Percentiles rank a stretch among this genome's conserved stretches.
Evolutionary conservation across 148 eudicot genomes (phyloP).

Genomic region (Euryodendron excelsum): DNA sequence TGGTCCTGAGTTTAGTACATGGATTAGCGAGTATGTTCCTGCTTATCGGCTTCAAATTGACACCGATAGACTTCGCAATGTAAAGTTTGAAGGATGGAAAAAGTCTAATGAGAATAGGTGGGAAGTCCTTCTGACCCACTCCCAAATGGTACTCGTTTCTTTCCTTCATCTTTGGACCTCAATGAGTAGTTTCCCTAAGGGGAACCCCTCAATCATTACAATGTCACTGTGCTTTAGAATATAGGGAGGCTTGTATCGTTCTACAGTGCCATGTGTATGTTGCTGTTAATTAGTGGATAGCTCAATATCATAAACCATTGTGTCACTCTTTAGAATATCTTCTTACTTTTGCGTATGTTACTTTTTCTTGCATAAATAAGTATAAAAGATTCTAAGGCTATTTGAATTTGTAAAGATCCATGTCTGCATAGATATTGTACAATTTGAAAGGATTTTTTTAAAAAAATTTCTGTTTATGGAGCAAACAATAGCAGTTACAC

Average conservation of each 20-base stretch:
- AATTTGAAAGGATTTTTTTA: not conserved
- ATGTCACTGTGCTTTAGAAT: not conserved
- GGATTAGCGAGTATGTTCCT: conserved; percentile 74
- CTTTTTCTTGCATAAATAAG: too few relatives aligned
- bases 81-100: conserved; percentile 77
- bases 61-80: conserved; percentile 31
- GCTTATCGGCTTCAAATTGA: conserved; percentile 72
- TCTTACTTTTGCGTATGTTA: not conserved
- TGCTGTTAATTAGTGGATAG: not conserved
- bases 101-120: conserved; percentile 41
- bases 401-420: too few relatives aligned
- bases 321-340: not conserved
- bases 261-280: not conserved
- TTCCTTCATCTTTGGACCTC: conserved; percentile 15
- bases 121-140: conserved; percentile 80
- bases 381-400: too few relatives aligned
- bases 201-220: not conserved
- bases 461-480: not conserved
- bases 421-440: too few relatives aligned
- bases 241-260: conserved; percentile 1
- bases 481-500: not conserved
- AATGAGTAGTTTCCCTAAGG: not conserved
- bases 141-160: conserved; percentile 76
- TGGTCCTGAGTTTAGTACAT: conserved; percentile 69
- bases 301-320: not conserved